phyloP scores from a whole-genome alignment of 768 basidiomycete species.

The Punctularia strigosozonata region DNA sequence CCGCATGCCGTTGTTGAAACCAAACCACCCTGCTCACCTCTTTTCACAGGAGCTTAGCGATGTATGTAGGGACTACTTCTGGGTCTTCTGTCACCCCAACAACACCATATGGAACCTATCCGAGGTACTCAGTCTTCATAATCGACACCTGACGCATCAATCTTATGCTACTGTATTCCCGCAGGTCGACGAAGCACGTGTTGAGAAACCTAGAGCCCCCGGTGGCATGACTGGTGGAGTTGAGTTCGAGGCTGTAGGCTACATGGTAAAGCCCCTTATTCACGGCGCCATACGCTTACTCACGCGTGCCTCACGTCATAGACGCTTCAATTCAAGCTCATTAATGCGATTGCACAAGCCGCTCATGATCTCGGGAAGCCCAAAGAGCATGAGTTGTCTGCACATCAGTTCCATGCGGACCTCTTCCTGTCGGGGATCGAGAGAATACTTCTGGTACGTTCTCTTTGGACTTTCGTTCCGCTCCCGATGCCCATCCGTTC shows the following conservation, averaged over 20 bases:
- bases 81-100: slow-evolving; percentile 94
- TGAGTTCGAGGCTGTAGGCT: slow-evolving; percentile 94
- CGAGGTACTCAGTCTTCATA: no score
- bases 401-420: slow-evolving; percentile 74
- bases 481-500: neutral
- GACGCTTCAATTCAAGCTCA: slow-evolving; percentile 80
- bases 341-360: slow-evolving; percentile 67
- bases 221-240: slow-evolving; percentile 99
- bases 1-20: no score
- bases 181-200: slow-evolving; percentile 74
- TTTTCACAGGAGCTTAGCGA: slow-evolving; percentile 84
- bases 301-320: slow-evolving; percentile 18
- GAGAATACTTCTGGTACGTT: slow-evolving; percentile 71
- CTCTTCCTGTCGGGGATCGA: slow-evolving; percentile 89
- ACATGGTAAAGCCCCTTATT: slow-evolving; percentile 55
- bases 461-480: neutral
- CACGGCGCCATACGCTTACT: slow-evolving; percentile 4
- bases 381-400: slow-evolving; percentile 61
- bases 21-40: no score
- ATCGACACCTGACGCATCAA: no score
- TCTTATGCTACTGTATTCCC: no score
- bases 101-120: slow-evolving; percentile 90
- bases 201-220: slow-evolving; percentile 87
- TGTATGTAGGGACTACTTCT: slow-evolving; percentile 87
- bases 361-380: slow-evolving; percentile 56